phyloP scores from a whole-genome alignment of 139 green algal species.

The Micractinium conductrix region DNA sequence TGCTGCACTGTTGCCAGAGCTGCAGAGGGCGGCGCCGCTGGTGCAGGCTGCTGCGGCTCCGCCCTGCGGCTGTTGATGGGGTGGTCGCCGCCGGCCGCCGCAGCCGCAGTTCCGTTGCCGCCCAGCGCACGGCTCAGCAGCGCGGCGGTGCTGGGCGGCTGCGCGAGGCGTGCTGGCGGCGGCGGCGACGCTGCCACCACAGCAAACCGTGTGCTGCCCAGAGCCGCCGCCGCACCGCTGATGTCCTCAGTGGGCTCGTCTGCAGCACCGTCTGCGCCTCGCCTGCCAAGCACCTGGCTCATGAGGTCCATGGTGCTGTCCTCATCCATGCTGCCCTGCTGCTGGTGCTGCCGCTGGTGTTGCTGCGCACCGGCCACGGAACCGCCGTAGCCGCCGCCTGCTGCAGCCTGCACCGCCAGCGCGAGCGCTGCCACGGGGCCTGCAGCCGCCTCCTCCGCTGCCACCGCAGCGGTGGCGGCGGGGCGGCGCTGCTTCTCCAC shows the following conservation, averaged over 20 bases:
- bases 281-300: conserved; percentile 29
- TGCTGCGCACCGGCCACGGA: background rate
- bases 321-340: conserved; percentile 8
- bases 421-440: conserved; percentile 16
- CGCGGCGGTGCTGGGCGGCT: background rate
- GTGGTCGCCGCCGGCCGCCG: background rate
- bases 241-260: background rate
- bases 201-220: background rate
- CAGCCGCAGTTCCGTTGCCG: background rate
- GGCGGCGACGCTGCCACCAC: background rate
- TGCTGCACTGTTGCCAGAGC: background rate
- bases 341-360: background rate
- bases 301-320: conserved; percentile 49
- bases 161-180: background rate
- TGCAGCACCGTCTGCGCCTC: background rate
- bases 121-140: background rate
- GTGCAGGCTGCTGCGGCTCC: background rate
- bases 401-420: background rate
- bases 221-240: background rate
- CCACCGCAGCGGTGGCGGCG: background rate
- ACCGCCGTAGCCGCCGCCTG: background rate
- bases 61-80: background rate
- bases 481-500: conserved; percentile 34
- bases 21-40: background rate
- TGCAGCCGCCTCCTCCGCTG: background rate